Evolutionary conservation across 2,329 filamentous ascomycete species (phyloP).

Genomic region (Fusarium staphyleae): DNA sequence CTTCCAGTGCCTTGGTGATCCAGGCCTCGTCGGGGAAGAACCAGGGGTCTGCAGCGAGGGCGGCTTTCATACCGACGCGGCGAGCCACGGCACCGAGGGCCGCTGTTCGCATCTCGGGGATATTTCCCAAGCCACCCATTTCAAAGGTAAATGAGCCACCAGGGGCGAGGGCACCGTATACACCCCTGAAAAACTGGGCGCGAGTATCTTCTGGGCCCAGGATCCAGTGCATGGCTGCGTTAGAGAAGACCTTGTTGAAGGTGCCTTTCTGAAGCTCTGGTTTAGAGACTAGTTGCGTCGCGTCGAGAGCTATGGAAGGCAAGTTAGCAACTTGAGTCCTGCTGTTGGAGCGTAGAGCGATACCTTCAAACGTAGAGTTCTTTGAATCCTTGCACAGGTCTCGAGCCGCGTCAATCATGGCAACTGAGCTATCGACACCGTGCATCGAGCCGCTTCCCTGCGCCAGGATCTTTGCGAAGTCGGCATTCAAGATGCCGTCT

Average conservation of each 20-base stretch:
- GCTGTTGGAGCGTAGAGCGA: background rate
- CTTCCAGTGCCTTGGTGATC: slow-evolving; percentile 56
- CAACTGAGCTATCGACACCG: slow-evolving; percentile 64
- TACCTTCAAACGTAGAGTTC: slow-evolving; percentile 56
- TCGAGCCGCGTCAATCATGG: slow-evolving; percentile 64
- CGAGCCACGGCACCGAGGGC: slow-evolving; percentile 61
- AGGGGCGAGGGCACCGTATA: slow-evolving; percentile 59
- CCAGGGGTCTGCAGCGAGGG: slow-evolving; percentile 66
- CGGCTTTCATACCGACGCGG: slow-evolving; percentile 58
- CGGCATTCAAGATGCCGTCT: slow-evolving; percentile 66
- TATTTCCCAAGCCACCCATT: slow-evolving; percentile 75
- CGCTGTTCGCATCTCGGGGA: slow-evolving; percentile 67
- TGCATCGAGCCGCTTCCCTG: slow-evolving; percentile 58
- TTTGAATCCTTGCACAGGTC: slow-evolving; percentile 49
- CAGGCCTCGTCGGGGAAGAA: slow-evolving; percentile 73
- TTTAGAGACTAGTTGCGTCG: slow-evolving; percentile 48
- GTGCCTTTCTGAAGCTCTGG: slow-evolving; percentile 46
- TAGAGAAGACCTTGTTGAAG: slow-evolving; percentile 68
- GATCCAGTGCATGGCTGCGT: slow-evolving; percentile 73
- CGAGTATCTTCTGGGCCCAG: slow-evolving; percentile 56
- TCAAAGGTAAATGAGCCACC: slow-evolving; percentile 70
- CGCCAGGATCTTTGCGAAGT: slow-evolving; percentile 57
- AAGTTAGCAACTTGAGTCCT: slow-evolving; percentile 1
- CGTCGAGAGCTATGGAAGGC: slow-evolving; percentile 53
- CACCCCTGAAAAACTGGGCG: slow-evolving; percentile 59